A percentile compares a stretch with the other conserved stretches of the same genome.
phyloP scores from a whole-genome alignment of 176 grass and related monocot genomes.

The Ensete glaucum region DNA sequence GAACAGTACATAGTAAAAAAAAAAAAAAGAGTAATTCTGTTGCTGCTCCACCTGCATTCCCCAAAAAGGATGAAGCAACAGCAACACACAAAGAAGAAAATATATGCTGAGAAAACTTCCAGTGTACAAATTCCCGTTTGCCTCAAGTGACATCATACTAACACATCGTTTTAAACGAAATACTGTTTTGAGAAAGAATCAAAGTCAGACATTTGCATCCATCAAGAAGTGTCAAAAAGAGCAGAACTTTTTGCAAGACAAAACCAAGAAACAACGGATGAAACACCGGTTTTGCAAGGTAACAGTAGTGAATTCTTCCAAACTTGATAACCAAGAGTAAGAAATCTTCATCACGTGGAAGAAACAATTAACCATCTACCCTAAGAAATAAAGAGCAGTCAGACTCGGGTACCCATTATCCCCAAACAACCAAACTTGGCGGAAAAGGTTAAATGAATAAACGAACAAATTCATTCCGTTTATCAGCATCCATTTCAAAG shows the following conservation, averaged over 20 bases:
- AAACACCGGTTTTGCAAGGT: not conserved
- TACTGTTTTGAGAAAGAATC: not conserved
- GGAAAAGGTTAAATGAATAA: no score
- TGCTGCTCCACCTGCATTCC: no score
- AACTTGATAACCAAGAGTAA: not conserved
- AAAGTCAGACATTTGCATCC: not conserved
- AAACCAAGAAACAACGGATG: not conserved
- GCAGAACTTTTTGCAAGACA: not conserved
- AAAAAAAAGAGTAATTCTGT: no score
- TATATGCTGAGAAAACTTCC: no score
- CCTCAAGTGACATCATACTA: not conserved
- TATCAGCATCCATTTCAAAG: no score
- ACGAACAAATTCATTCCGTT: no score
- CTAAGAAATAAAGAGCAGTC: not conserved
- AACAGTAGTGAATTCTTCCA: not conserved
- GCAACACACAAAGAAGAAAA: no score
- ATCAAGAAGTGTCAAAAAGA: not conserved
- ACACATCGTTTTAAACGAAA: not conserved
- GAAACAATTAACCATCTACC: not conserved
- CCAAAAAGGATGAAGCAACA: no score
- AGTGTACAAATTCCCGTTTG: no score
- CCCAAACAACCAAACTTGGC: no score
- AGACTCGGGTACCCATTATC: not conserved
- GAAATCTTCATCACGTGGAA: not conserved
- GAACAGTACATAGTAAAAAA: no score